Evolutionary conservation across 1,139 yeast species (phyloP).

Genomic region (Hemisphaericaspora subhashii): DNA sequence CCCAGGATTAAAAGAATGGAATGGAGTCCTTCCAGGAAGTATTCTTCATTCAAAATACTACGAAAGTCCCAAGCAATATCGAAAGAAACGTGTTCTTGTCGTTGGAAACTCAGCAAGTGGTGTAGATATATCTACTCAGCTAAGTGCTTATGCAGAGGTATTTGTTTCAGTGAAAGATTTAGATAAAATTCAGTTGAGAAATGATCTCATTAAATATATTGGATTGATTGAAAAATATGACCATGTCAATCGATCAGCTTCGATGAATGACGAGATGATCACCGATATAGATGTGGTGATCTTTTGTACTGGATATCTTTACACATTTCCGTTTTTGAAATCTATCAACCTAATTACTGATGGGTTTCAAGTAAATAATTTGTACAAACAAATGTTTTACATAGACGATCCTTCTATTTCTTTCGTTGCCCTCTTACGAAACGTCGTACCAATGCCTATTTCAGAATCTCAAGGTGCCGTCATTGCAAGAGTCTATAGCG

Average conservation of each 20-base stretch:
- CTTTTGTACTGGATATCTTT: constrained; percentile 52
- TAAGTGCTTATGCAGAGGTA: constrained; percentile 40
- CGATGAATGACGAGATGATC: constrained; percentile 27
- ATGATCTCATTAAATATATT: constrained; percentile 20
- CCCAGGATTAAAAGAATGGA: constrained; percentile 43
- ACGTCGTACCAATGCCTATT: constrained; percentile 48
- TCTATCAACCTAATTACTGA: constrained; percentile 27
- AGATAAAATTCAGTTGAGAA: constrained; percentile 15
- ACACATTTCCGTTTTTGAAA: constrained; percentile 43
- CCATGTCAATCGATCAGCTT: constrained; percentile 25
- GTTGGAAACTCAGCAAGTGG: constrained; percentile 52
- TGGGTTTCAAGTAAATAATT: constrained; percentile 31
- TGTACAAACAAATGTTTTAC: constrained; percentile 47
- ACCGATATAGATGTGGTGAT: constrained; percentile 37
- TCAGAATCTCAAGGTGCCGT: constrained; percentile 48
- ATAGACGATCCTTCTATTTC: constrained; percentile 45
- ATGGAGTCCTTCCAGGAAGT: constrained; percentile 24
- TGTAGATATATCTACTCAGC: constrained; percentile 46
- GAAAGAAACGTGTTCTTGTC: constrained; percentile 42
- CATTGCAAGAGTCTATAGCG: constrained; percentile 43
- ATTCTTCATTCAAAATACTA: constrained; percentile 48
- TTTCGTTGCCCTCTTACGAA: constrained; percentile 38
- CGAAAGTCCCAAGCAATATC: constrained; percentile 29
- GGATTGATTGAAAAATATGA: constrained; percentile 33
- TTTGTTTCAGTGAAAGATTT: constrained; percentile 33